Evolutionary conservation across 306 rosid genomes (phyloP).

Genomic region (Crotalaria pallida): DNA sequence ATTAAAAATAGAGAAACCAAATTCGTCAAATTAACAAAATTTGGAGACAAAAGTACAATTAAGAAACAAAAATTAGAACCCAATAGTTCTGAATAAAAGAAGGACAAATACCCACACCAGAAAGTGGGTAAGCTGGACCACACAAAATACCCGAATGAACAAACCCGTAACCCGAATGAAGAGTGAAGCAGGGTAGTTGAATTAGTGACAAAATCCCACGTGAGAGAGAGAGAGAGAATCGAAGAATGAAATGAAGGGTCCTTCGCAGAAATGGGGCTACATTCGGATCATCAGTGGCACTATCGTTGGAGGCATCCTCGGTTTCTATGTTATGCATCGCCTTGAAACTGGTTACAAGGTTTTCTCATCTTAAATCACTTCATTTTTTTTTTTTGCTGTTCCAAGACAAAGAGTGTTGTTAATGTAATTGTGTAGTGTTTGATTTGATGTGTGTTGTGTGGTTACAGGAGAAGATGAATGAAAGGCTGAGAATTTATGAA

Average conservation of each 20-base stretch:
- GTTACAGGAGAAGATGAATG: slow-evolving; percentile 70
- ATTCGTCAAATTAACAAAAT: too few species aligned
- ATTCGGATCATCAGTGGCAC: slow-evolving; percentile 70
- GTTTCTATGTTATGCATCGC: slow-evolving; percentile 89
- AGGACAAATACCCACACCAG: too few species aligned
- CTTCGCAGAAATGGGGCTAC: slow-evolving; percentile 66
- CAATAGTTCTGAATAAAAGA: too few species aligned
- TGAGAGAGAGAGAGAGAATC: neutral
- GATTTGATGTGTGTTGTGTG: slow-evolving; percentile 7
- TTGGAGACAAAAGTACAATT: too few species aligned
- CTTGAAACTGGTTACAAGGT: slow-evolving; percentile 71
- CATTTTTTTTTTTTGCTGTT: neutral
- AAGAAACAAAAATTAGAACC: too few species aligned
- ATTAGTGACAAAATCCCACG: neutral
- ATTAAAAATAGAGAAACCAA: too few species aligned
- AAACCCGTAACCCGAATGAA: neutral
- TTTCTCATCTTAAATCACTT: neutral
- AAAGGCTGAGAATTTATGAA: slow-evolving; percentile 57
- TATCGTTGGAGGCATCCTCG: slow-evolving; percentile 63
- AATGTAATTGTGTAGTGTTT: neutral
- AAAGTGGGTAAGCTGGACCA: neutral
- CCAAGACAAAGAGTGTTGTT: neutral
- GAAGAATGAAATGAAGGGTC: slow-evolving; percentile 18
- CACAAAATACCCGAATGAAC: neutral
- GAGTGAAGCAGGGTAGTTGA: neutral